These are phyloP conservation scores for Podospora comata DNA, from an alignment of 495 filamentous ascomycete genomes.

Conservation along the genomic window DNA sequence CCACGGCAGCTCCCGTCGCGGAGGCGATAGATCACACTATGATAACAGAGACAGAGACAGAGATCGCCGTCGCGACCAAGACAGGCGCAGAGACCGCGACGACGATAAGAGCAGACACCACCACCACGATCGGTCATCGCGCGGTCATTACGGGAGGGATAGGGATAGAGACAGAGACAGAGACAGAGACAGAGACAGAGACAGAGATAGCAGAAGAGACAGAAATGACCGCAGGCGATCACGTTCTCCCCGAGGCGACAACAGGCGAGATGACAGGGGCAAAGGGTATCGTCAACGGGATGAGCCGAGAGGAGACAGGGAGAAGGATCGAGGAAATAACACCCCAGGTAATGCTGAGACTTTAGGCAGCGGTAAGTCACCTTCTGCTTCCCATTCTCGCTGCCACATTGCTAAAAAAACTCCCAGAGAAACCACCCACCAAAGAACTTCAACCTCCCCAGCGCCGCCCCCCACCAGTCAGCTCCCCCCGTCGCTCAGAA, in stretches of 20 bases:
- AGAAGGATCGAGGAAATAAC: slow-evolving; percentile 18
- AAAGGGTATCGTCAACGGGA: slow-evolving; percentile 25
- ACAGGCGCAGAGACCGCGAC: slow-evolving; percentile 34
- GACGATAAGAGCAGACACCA: slow-evolving; percentile 30
- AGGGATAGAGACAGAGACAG: slow-evolving; percentile 21
- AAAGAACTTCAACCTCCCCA: slow-evolving; percentile 22
- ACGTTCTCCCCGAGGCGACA: slow-evolving; percentile 37
- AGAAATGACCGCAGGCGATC: slow-evolving; percentile 31
- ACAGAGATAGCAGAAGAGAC: slow-evolving; percentile 35
- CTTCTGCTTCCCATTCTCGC: background rate
- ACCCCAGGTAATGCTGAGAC: background rate
- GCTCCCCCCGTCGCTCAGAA: slow-evolving; percentile 27
- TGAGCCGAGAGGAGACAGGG: slow-evolving; percentile 1
- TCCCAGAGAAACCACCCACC: slow-evolving; percentile 28
- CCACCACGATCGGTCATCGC: slow-evolving; percentile 24
- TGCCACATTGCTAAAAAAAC: background rate
- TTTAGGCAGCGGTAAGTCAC: background rate
- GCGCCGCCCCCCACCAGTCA: slow-evolving; percentile 31
- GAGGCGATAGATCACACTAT: slow-evolving; percentile 25
- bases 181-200: slow-evolving; percentile 25
- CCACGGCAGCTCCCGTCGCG: slow-evolving; percentile 26
- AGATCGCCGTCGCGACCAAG: slow-evolving; percentile 20
- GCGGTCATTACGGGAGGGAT: slow-evolving; percentile 35
- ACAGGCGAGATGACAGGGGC: slow-evolving; percentile 27
- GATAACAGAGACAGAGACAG: slow-evolving; percentile 26